phyloP scores from a whole-genome alignment of 225 moss, liverwort and hornwort genomes.

The Pseudoscleropodium purum region DNA sequence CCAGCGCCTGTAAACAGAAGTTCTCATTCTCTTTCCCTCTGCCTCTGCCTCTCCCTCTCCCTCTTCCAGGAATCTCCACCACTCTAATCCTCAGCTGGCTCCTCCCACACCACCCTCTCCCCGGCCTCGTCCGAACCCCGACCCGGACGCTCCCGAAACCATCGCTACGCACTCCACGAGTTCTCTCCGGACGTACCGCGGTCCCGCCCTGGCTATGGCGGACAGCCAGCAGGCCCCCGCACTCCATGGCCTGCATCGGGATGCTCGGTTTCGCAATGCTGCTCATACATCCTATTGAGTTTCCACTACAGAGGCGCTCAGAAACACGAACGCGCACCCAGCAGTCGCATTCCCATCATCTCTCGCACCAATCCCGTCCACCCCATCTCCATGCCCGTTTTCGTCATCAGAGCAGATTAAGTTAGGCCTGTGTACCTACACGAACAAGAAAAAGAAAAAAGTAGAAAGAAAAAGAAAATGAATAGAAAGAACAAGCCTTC shows the following conservation, averaged over 20 bases:
- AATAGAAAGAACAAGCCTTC: background rate
- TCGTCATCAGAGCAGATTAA: background rate
- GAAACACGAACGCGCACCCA: background rate
- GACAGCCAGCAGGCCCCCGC: constrained; percentile 6
- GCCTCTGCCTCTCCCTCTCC: background rate
- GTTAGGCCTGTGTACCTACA: background rate
- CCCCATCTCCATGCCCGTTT: too few species aligned
- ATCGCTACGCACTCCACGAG: background rate
- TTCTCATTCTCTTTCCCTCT: background rate
- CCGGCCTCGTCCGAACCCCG: background rate
- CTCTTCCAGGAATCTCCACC: background rate
- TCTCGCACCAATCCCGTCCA: background rate
- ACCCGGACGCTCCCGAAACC: background rate
- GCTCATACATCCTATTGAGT: constrained; percentile 9
- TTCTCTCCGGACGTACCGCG: background rate
- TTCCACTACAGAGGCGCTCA: background rate
- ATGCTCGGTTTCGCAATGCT: background rate
- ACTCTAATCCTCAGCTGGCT: background rate
- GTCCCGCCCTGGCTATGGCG: background rate
- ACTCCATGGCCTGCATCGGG: constrained; percentile 30
- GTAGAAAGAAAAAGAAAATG: too few species aligned
- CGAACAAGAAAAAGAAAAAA: background rate
- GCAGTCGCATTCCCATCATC: background rate
- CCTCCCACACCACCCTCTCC: background rate
- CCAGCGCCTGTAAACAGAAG: constrained; percentile 31